Base-by-base conservation (phyloP, 192 early-diverging fungal genomes). In the Spizellomyces punctatus region DNA sequence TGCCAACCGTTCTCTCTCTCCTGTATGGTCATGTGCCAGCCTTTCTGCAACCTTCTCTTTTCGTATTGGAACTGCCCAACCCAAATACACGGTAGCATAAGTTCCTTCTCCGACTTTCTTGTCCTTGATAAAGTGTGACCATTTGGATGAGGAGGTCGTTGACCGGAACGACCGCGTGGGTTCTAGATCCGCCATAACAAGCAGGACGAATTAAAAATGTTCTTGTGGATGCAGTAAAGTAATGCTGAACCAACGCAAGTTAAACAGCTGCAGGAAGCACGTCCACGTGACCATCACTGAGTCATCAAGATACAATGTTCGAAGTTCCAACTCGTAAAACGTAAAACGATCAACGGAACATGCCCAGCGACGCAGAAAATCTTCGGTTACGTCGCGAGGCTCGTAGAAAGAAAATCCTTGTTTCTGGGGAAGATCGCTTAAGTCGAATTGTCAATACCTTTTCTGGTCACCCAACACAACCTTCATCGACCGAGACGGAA, bases 81-180 rank as follows among this genome's bases (percentile, higher is more conserved):
- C 94, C 55, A 84, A 78, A 77, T 95, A 97, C 0, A 97, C 95
- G 36, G 93, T 92, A 43, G 97, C 97, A 74, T 95, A 99, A 41
- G 95, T 96, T 73, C 96, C 96, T 75, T 98, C 96, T 65, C 95
- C 96, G 55, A 97, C 87, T 79, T 96, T 98, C 59, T 86, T 83
- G 54, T 92, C 90, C 80, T 96, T 96, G 55, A 85, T 82, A 78
- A 94, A 98, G 46, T 68, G 65, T 44, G 71, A 72, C 71, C 71
- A 72, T 72, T 64, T 8, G 19, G 71, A 72, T 41, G 62, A 0
- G 14, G 50, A 54, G 17, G 50, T n/a, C 12, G 50, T 54, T 19
- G 50, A 54, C 50, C 17, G 12, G 50, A 54, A 54, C 2, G 50
- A 54, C 50, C 17, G 12, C 14, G 12, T 12, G 12, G 14, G 14